Base-by-base conservation (phyloP, 2,329 filamentous ascomycete species). In the Microcyclosporella mali region DNA sequence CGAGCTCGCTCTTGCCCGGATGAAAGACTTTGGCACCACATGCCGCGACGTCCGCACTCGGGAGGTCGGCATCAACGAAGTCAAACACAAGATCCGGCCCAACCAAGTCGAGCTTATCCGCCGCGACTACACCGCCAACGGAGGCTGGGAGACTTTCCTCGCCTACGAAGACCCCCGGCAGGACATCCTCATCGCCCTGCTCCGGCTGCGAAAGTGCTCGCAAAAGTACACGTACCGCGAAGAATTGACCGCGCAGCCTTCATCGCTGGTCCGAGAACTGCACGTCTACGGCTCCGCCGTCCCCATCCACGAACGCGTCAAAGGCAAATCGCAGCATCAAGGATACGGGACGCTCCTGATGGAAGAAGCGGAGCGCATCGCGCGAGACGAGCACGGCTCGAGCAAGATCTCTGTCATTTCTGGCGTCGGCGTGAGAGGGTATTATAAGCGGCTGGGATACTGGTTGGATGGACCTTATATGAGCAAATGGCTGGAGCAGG, bases 91-190 rank as follows among this genome's bases (percentile, higher is more conserved):
- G 72, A 95, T 98, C 55, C 78, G 90, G 1, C 92, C 92, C 0
- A 94, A 89, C 53, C 90, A 98, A 64, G 86, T 98, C 45, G 92
- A 98, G 71, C 80, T 98, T 15, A 84, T 98, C 21, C 83, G 92
- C 18, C 78, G 92, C 52, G 92, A 98, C 69, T 98, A 98, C 66
- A 78, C 81, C 0, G 92, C 92, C 54, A 98, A 98, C 63, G 89
- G 85, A 30, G 94, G 92, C 17, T 98, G 92, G 92, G 92, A 98
- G 68, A 98, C 92, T 0, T 98, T 98, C 69, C 73, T 98, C 4
- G 89, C 92, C 1, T 98, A 98, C 60, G 92, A 98, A 63, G 92
- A 98, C 56, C 90, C 92, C 1, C 95, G 95, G 71, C 92, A 98
- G 65, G 92, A 98, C 63, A 98, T 98, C 44, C 73, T 98, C 3